A percentile compares a stretch with the other conserved stretches of the same genome.
Conservation (phyloP, 108 stramenopile genomes). For the Heterococcus sp. region DNA sequence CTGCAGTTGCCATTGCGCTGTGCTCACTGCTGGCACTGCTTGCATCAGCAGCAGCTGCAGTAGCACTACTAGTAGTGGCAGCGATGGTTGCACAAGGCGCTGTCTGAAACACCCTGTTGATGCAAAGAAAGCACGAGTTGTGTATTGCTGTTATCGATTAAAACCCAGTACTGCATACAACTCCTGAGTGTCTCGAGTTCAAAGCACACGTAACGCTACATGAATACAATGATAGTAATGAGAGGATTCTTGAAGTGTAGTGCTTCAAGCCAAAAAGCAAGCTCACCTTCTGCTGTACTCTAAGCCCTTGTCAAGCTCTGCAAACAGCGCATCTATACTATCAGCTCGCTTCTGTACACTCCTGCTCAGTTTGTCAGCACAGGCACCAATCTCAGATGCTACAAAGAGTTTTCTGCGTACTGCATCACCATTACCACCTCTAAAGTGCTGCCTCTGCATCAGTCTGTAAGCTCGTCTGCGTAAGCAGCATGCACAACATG, state of each 20-base stretch:
- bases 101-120: no score
- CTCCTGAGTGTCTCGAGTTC: no score
- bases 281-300: constrained; percentile 14
- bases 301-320: constrained; percentile 32
- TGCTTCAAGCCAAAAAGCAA: no score
- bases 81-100: no score
- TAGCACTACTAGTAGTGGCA: not conserved
- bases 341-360: not conserved
- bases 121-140: no score
- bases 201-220: no score
- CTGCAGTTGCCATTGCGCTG: not conserved
- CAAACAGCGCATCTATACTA: constrained; percentile 1
- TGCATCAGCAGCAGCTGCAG: not conserved
- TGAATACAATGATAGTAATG: no score
- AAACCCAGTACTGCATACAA: no score
- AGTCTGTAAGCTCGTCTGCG: no score
- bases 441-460: constrained; percentile 21
- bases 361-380: not conserved
- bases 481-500: no score
- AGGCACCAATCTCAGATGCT: not conserved
- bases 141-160: no score
- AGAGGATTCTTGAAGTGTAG: no score
- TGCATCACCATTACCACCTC: not conserved
- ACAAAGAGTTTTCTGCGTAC: not conserved
- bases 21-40: not conserved